phyloP scores from a whole-genome alignment of 106 monocot genomes.

The Platanthera zijinensis region DNA sequence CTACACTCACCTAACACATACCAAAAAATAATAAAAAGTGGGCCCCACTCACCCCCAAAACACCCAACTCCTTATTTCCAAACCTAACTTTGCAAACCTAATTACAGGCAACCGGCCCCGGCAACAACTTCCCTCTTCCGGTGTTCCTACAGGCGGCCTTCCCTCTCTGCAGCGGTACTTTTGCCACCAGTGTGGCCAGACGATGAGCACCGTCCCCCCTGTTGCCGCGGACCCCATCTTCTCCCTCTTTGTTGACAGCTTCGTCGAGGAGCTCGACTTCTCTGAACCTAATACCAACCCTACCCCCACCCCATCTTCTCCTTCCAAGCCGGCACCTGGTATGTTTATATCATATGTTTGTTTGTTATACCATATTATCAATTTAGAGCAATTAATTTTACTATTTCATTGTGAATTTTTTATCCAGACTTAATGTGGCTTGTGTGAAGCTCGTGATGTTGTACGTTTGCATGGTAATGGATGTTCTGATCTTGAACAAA shows the following conservation, averaged over 20 bases:
- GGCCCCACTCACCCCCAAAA: no score
- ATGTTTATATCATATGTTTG: not conserved
- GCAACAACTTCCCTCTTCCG: constrained; percentile 16
- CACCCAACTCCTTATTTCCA: no score
- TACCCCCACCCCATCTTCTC: no score
- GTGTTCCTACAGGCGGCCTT: not conserved
- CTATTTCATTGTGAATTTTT: constrained; percentile 2
- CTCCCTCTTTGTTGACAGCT: constrained; percentile 60
- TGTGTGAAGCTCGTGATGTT: not conserved
- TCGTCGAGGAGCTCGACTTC: constrained; percentile 31
- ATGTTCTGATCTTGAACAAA: not conserved
- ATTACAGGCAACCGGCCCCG: no score
- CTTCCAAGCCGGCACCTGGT: no score
- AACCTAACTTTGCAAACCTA: no score
- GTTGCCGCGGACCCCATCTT: constrained; percentile 40
- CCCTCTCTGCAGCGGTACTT: constrained; percentile 34
- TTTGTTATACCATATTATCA: not conserved
- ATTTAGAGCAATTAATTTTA: not conserved
- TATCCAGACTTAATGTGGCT: not conserved
- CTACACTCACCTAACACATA: no score
- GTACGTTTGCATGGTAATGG: not conserved
- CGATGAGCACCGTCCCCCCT: constrained; percentile 12
- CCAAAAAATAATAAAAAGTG: no score
- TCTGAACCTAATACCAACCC: no score
- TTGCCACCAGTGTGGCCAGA: constrained; percentile 65